Evolutionary conservation across 2,329 filamentous ascomycete genomes (phyloP), one percentile per base, ranked within the genome.

Genomic region (Epicoccum sorghinum): DNA sequence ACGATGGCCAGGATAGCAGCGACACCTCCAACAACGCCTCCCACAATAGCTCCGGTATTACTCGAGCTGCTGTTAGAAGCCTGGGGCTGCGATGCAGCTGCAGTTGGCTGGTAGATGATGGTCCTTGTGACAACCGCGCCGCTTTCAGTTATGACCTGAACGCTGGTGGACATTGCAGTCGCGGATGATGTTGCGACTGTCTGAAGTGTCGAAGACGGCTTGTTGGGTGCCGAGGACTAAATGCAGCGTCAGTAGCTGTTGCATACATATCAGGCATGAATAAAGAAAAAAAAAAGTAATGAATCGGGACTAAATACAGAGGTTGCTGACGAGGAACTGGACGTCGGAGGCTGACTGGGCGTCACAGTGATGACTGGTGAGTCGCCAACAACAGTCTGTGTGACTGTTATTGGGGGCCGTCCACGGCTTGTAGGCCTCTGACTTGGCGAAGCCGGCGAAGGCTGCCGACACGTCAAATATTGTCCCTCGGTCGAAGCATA

Each of bases 41-140:
- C 79, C 13, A 75, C 79, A 37, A 81, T 79, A n/a, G 73, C 75
- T 7, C 77, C 78, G 24, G 69, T 69, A 30, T 77, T 78, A 7
- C 54, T 49, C 3, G 49, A 55, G 13, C 57, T 45, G 12, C 43
- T 33, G 12, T 30, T 44, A n/a, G 39, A 42, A n/a, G 53, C 18
- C 8, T 42, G 13, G 1, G 35, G n/a, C 18, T 50, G 29, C 9
- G 47, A 38, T 2, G 41, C 27, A 25, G 37, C 32, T 14, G 33
- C 25, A 4, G 67, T 62, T 1, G 70, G 66, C 10, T 67, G 76
- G 9, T 70, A 69, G 3, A 78, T 76, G 12, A 82, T 71, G 1
- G 78, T 80, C 30, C 79, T 69, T 4, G 78, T 80, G 1, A 79
- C 67, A 4, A 76, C 55, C 2, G 64, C 67, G 18, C 78, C 78